These are phyloP conservation scores for Logfia minima DNA, from an alignment of 129 eudicot genomes.

Conservation along the genomic window DNA sequence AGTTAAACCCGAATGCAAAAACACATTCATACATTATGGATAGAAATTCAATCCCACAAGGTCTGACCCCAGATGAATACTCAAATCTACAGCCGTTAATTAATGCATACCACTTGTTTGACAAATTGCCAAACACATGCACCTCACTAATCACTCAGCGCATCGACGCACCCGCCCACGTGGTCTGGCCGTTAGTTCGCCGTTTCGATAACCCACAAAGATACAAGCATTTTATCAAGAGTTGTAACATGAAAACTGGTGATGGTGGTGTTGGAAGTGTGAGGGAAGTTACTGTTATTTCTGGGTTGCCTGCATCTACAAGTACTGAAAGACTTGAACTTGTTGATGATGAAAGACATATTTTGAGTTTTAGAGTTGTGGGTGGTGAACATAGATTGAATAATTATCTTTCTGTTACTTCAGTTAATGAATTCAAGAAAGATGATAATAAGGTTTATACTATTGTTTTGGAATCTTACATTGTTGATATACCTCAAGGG, in stretches of 20 bases:
- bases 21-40: slow-evolving; percentile 25
- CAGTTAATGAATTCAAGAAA: slow-evolving; percentile 68
- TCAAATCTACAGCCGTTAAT: slow-evolving; percentile 55
- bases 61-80: slow-evolving; percentile 62
- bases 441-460: slow-evolving; percentile 51
- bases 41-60: slow-evolving; percentile 43
- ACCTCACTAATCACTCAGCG: slow-evolving; percentile 87
- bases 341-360: slow-evolving; percentile 62
- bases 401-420: slow-evolving; percentile 77
- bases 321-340: slow-evolving; percentile 83
- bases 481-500: slow-evolving; percentile 91
- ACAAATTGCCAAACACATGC: slow-evolving; percentile 70
- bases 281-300: slow-evolving; percentile 77
- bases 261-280: slow-evolving; percentile 77
- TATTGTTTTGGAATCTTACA: slow-evolving; percentile 73
- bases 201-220: slow-evolving; percentile 85
- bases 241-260: slow-evolving; percentile 54
- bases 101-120: slow-evolving; percentile 63
- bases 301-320: slow-evolving; percentile 94
- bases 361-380: slow-evolving; percentile 76
- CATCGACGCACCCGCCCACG: slow-evolving; percentile 71
- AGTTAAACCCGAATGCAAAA: not conserved
- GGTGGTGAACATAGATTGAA: slow-evolving; percentile 87
- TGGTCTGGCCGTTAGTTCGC: slow-evolving; percentile 82
- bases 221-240: slow-evolving; percentile 93